Percentiles rank a stretch among this genome's conserved stretches.
phyloP scores from a whole-genome alignment of 2,329 filamentous ascomycete genomes.

The Claviceps monticola region DNA sequence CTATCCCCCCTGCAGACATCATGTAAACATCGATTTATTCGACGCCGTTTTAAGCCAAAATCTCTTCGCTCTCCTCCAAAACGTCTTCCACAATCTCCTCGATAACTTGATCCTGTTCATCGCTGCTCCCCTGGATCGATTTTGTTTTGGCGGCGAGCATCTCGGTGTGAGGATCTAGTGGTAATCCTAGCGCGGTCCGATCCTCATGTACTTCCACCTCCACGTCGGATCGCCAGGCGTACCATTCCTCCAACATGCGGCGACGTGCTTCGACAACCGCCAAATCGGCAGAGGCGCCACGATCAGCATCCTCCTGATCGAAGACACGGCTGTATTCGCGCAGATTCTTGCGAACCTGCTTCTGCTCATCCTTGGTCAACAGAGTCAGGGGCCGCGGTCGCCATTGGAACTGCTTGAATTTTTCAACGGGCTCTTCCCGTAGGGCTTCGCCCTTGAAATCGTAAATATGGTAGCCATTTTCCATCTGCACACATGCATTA shows the following conservation, averaged over 20 bases:
- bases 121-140: constrained; percentile 36
- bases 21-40: not conserved
- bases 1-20: not conserved
- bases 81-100: constrained; percentile 85
- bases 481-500: constrained; percentile 51
- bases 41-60: constrained; percentile 26
- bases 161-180: constrained; percentile 49
- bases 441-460: constrained; percentile 86
- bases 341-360: constrained; percentile 94
- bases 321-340: constrained; percentile 92
- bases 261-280: constrained; percentile 84
- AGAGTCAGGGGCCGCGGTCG: constrained; percentile 83
- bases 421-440: constrained; percentile 82
- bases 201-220: constrained; percentile 62
- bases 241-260: constrained; percentile 75
- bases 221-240: constrained; percentile 64
- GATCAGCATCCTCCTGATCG: constrained; percentile 87
- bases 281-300: constrained; percentile 84
- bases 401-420: constrained; percentile 97
- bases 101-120: constrained; percentile 63
- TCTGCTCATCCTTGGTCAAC: constrained; percentile 92
- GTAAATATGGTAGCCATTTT: constrained; percentile 97
- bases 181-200: constrained; percentile 51
- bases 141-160: constrained; percentile 43
- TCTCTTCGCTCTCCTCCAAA: constrained; percentile 73